Base-by-base conservation (phyloP, 371 early-diverging fungal genomes). In the Mortierella sp. region DNA sequence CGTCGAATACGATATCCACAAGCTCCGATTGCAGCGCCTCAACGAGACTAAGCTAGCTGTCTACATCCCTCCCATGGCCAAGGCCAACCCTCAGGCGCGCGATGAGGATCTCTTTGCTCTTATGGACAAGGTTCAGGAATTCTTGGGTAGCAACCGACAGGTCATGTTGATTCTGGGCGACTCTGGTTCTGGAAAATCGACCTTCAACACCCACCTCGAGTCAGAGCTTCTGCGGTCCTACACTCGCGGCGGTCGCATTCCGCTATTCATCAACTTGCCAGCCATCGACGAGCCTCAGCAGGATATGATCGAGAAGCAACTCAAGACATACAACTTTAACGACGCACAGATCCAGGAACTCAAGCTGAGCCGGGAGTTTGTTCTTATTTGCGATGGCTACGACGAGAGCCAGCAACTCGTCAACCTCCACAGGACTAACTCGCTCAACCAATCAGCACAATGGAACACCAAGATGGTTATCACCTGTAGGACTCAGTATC, bases 131-230 rank as follows among this genome's bases (percentile, higher is more conserved):
- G 69, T 73, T 0, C 5, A 44, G 0, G 54, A 64, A 31, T 73
- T 73, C 73, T 26, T 73, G 37, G 73, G 2, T 1, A 44, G 44
- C 43, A 24, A 69, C 19, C 55, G 28, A 19, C 40, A 72, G 59
- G 78, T 78, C 43, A 13, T 78, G 16, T 54, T 78, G 26, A 5
- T 78, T 2, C 46, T 78, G 34, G 78, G 78, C 44, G 73, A 78
- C 55, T 72, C 73, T 5, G 78, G 78, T 44, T 51, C 73, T 24
- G 78, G 78, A 34, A 78, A 78, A 43, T 78, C 78, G 69, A 78
- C 78, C 28, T 78, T 78, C 48, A 78, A 46, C 55, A 50, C 54
- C 0, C 28, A 73, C 5, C 53, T 78, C 0, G 78, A 72, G 21
- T 10, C 46, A 13, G 4, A 14, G 10, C 55, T 78, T 3, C 69